Evolutionary conservation across 2,329 filamentous ascomycete species (phyloP).

Genomic region (Phyllosticta paracitricarpa): DNA sequence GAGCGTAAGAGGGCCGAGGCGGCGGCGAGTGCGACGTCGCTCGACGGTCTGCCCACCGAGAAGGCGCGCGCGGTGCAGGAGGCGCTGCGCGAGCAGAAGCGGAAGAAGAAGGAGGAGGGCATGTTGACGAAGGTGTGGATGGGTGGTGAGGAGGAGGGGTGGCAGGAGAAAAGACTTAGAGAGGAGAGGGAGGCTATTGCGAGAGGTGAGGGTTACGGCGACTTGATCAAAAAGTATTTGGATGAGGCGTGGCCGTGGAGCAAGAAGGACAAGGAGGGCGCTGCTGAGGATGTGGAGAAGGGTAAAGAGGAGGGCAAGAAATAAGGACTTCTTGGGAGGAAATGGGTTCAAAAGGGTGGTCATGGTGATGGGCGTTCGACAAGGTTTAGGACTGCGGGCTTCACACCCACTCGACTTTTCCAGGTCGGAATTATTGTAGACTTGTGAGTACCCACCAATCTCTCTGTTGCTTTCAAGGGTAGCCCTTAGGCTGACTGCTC

Average conservation of each 20-base stretch:
- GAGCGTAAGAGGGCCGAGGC: neutral
- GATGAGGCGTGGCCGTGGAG: slow-evolving; percentile 39
- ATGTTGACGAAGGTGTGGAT: slow-evolving; percentile 29
- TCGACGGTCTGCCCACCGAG: slow-evolving; percentile 26
- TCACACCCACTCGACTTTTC: neutral
- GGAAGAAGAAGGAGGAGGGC: slow-evolving; percentile 14
- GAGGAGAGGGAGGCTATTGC: slow-evolving; percentile 34
- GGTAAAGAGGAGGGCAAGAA: neutral
- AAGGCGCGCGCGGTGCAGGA: slow-evolving; percentile 24
- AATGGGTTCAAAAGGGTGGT: neutral
- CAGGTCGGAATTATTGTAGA: no score
- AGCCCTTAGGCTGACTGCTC: no score
- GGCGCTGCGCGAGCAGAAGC: slow-evolving; percentile 20
- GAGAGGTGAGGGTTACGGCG: slow-evolving; percentile 31
- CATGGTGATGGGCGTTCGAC: neutral
- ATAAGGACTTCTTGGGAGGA: neutral
- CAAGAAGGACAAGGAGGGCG: slow-evolving; percentile 22
- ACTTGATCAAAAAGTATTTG: slow-evolving; percentile 34
- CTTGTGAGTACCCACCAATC: no score
- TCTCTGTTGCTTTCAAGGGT: no score
- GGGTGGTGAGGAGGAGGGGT: slow-evolving; percentile 34
- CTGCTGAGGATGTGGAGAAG: slow-evolving; percentile 14
- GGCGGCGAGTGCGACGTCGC: slow-evolving; percentile 10
- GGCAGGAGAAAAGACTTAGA: slow-evolving; percentile 34
- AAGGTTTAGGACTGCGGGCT: neutral